Evolutionary conservation across 163 green algal species (phyloP), one percentile per base, ranked within the genome.

Genomic region (Chlorella variabilis): DNA sequence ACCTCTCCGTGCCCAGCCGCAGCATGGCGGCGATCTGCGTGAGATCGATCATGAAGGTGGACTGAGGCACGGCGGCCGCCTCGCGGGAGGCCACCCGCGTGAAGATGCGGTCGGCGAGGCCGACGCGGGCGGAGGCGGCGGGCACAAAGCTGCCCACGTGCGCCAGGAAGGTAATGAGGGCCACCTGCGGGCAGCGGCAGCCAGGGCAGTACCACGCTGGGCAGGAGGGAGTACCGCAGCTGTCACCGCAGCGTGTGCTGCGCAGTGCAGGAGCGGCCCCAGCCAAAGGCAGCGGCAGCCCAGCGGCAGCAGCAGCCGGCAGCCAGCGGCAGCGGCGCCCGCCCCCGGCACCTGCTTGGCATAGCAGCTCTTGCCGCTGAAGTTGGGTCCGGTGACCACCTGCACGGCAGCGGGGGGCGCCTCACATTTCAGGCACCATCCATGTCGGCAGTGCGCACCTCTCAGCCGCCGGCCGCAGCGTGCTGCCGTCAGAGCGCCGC

Each of bases 71-170:
- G n/a, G 31, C 67, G 17, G 83, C 49, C 8, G 75, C 71, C 42
- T 94, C 90, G 0, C 80, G 65, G 69, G 42, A 88, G 67, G 87
- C 85, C 63, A 98, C 73, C 33, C 93, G 87, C 0, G 95, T 96
- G 59, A 98, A 95, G 65, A 99, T 98, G 31, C 94, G 87, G 86
- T 99, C 96, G 23, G 85, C 90, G 39, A 98, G 74, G 4, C 95
- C 95, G 4, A 99, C 66, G 51, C 74, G 34, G 74, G 89, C 21
- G 29, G 59, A 67, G 45, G 45, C 1, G 45, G 96, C 96, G 1
- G 96, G 96, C 31, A 99, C 96, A 81, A 97, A 99, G n/a, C 81
- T 91, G n/a, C 96, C 96, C 18, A 99, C 80, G 82, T 99, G 96
- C 0, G 95, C 94, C 77, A 99, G 78, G 83, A 97, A 98, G 1